These are phyloP conservation scores for Boletus vinaceobasis DNA, from an alignment of 768 basidiomycete species.

Conservation along the genomic window DNA sequence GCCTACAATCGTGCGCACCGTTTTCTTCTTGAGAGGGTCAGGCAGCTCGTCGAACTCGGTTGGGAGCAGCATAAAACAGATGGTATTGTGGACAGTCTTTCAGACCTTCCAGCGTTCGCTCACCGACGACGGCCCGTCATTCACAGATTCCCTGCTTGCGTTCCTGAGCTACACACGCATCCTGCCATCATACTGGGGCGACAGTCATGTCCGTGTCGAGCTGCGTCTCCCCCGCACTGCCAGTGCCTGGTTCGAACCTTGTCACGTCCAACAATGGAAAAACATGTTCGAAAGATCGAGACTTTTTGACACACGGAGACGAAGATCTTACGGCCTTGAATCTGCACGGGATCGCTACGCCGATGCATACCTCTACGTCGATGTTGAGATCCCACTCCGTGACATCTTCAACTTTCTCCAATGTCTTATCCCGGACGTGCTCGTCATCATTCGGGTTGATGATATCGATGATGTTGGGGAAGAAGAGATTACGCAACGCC, in stretches of 20 bases:
- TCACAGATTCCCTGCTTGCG: not conserved
- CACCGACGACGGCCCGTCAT: not conserved
- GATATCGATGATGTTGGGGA: not conserved
- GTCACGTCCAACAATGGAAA: not conserved
- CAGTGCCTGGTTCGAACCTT: conserved; percentile 2
- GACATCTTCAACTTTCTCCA: conserved; percentile 7
- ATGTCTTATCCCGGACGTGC: conserved; percentile 4
- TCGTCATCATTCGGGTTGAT: conserved; percentile 4
- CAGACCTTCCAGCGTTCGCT: not conserved
- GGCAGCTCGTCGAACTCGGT: not conserved
- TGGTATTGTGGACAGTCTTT: not conserved
- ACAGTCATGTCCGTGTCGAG: not conserved
- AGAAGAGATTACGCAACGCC: conserved; percentile 1
- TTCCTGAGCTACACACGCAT: not conserved
- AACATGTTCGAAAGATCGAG: not conserved
- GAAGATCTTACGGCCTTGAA: not conserved
- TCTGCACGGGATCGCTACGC: not conserved
- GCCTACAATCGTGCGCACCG: not conserved
- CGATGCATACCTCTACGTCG: conserved; percentile 5
- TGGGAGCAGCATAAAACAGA: not conserved
- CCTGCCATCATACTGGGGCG: not conserved
- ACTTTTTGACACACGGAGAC: not conserved
- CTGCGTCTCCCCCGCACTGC: not conserved
- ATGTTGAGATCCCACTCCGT: conserved; percentile 1
- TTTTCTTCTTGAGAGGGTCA: not conserved